Base-by-base conservation (phyloP, 2,329 filamentous ascomycete species). In the Macrophomina tecta region DNA sequence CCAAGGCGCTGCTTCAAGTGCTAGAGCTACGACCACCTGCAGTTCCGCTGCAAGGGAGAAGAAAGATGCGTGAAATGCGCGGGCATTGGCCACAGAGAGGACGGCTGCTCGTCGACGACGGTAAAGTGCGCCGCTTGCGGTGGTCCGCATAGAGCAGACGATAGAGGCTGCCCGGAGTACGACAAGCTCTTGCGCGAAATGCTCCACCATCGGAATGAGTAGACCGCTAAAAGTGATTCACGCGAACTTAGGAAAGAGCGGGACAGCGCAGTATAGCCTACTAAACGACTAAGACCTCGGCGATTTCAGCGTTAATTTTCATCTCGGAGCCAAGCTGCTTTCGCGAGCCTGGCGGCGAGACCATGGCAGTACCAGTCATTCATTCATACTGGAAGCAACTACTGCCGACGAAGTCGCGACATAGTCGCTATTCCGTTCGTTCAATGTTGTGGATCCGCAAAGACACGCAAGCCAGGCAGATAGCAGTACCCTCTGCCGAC, bases 301-400 rank as follows among this genome's bases (percentile, higher is more conserved):
- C 28, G 30, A 53, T 28, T 53, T 53, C n/a, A 53, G 49, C 28
- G 16, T 53, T n/a, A 53, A 53, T 53, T 34, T 16, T 28, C 14
- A 34, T 53, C 30, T 53, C 49, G 6, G 30, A 53, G 12, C 49
- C 49, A 53, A 53, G 28, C 49, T 53, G 30, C 49, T 53, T 53
- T n/a, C 49, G 28, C 49, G 30, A 14, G 4, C 28, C 49, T n/a
- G 12, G 30, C 11, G 49, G 28, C 3, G 30, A 34, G 30, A 53
- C 8, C 5, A n/a, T 53, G 6, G 28, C 30, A 34, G 30, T 28
- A 53, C 28, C 9, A 4, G 12, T n/a, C 23, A 34, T 30, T n/a
- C 49, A 53, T 34, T 28, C 49, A 32, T 53, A 53, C 14, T 53
- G 6, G 49, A 53, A 32, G 28, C 30, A 53, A 53, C 14, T 53